These are phyloP conservation scores for Pseudogymnoascus verrucosus DNA, from an alignment of 2,329 filamentous ascomycete genomes.

Conservation along the genomic window DNA sequence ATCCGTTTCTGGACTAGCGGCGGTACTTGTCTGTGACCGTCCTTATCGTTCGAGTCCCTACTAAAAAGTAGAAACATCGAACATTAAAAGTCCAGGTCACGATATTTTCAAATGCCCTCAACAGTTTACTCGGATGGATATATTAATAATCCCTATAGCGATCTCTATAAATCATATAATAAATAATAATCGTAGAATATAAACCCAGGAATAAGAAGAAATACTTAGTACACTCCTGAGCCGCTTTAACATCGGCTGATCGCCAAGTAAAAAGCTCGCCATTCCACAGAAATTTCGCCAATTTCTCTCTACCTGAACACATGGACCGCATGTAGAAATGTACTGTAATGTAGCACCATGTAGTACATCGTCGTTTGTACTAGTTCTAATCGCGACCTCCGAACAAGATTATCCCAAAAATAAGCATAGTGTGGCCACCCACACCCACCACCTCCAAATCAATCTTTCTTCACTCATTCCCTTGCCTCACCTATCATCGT, in stretches of 20 bases:
- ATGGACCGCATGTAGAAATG: neutral
- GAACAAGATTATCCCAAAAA: constrained; percentile 4
- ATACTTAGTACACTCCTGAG: neutral
- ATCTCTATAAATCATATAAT: neutral
- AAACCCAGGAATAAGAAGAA: neutral
- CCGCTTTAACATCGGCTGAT: neutral
- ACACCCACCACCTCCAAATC: neutral
- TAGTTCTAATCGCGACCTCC: constrained; percentile 6
- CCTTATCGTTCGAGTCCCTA: constrained; percentile 2
- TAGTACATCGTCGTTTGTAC: neutral
- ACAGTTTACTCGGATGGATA: neutral
- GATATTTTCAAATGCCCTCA: neutral
- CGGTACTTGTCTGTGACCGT: neutral
- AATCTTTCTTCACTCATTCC: constrained; percentile 2
- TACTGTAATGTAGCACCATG: neutral
- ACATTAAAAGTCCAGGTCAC: neutral
- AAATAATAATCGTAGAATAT: neutral
- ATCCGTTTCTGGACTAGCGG: neutral
- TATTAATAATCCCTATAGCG: neutral
- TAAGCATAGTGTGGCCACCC: neutral
- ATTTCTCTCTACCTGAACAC: neutral
- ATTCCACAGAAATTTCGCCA: constrained; percentile 1
- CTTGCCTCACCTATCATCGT: neutral
- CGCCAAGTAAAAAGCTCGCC: neutral
- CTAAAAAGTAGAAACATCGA: neutral